Conservation (phyloP, 2,329 filamentous ascomycete species). For the Stagonosporopsis chrysanthemi region DNA sequence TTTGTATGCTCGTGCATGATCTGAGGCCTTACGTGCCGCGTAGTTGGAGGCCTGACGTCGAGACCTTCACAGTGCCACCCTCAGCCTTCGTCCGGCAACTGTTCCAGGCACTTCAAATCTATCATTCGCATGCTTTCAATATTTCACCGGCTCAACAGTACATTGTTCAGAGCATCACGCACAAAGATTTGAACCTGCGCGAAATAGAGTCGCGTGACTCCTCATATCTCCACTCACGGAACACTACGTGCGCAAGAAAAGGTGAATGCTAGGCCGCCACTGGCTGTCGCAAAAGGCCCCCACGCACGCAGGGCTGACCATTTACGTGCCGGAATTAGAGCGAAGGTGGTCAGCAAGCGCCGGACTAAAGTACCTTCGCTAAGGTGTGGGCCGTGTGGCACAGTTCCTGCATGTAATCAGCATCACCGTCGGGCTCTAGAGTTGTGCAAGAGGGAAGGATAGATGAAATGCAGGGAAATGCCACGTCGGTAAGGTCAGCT, state of each 20-base stretch:
- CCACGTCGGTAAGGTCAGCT: neutral
- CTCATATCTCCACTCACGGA: neutral
- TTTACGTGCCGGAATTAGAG: neutral
- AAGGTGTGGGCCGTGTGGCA: conserved; percentile 2
- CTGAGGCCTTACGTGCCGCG: conserved; percentile 9
- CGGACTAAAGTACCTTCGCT: conserved; percentile 7
- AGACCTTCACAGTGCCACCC: neutral
- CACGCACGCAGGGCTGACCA: conserved; percentile 1
- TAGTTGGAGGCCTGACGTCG: conserved; percentile 1
- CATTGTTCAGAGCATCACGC: neutral
- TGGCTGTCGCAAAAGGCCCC: conserved; percentile 13
- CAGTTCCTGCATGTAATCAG: conserved; percentile 9
- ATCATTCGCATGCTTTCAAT: neutral
- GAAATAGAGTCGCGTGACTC: neutral
- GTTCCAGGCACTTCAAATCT: neutral
- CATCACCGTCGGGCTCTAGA: neutral
- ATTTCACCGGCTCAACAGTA: neutral
- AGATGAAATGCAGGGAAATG: neutral
- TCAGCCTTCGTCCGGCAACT: neutral
- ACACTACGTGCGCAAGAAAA: neutral
- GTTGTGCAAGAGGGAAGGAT: neutral
- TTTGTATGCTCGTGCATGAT: conserved; percentile 9
- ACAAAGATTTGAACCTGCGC: neutral
- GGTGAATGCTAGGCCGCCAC: neutral
- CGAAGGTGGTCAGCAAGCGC: conserved; percentile 17